A percentile compares a stretch with the other conserved stretches of the same genome.
Conservation (phyloP, 1,284 basidiomycete species). For the Moesziomyces antarcticus region DNA sequence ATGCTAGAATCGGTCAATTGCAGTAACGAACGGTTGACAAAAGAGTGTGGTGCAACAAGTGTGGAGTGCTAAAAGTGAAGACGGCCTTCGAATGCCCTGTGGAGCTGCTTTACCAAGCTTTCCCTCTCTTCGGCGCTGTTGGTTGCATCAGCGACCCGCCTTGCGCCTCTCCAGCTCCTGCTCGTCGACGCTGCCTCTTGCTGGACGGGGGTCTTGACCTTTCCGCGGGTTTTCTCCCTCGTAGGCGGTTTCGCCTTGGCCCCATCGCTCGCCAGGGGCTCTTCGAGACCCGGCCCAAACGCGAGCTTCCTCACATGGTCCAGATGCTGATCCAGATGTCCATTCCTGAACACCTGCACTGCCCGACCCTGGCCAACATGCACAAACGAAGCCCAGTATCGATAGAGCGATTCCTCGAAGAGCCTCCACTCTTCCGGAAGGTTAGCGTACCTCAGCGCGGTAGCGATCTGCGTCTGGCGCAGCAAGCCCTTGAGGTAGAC, state of each 20-base stretch:
- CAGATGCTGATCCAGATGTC: neutral
- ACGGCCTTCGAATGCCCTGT: neutral
- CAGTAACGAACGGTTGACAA: neutral
- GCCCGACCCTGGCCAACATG: neutral
- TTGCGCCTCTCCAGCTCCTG: neutral
- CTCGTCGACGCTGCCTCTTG: neutral
- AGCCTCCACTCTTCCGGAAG: neutral
- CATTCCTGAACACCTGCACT: neutral
- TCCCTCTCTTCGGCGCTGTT: neutral
- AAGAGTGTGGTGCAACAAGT: neutral
- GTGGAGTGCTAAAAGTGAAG: neutral
- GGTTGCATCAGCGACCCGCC: neutral
- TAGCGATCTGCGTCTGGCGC: constrained; percentile 13
- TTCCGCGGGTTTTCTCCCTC: neutral
- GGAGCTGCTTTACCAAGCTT: neutral
- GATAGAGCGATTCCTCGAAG: constrained; percentile 16
- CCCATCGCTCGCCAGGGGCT: neutral
- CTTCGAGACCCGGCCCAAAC: neutral
- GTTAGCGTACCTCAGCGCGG: constrained; percentile 7
- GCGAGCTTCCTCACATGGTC: neutral
- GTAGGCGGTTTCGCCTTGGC: neutral
- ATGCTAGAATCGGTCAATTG: neutral
- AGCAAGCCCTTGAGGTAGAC: constrained; percentile 10
- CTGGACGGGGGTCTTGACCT: neutral
- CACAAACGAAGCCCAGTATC: constrained; percentile 8